These are phyloP conservation scores for Xylariaceae sp. DNA, from an alignment of 2,329 filamentous ascomycete species.

Conservation along the genomic window DNA sequence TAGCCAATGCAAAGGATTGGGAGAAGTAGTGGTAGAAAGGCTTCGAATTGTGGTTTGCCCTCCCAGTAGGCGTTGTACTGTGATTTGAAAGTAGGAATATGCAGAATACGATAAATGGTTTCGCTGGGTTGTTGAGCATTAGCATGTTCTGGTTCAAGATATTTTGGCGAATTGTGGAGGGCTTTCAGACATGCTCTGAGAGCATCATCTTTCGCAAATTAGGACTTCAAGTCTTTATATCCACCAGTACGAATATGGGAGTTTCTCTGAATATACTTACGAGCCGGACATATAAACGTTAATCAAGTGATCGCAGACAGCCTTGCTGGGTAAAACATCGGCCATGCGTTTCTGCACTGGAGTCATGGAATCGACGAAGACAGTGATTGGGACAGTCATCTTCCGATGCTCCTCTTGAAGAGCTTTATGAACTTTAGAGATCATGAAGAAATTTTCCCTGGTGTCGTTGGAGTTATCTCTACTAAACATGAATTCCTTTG, in stretches of 20 bases:
- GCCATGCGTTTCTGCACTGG: constrained; percentile 54
- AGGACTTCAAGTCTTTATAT: too few species aligned
- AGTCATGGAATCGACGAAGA: constrained; percentile 56
- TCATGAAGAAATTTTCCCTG: constrained; percentile 38
- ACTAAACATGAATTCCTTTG: constrained; percentile 45
- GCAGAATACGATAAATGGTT: constrained; percentile 49
- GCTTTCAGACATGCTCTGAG: too few species aligned
- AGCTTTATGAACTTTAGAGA: constrained; percentile 43
- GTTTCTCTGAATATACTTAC: too few species aligned
- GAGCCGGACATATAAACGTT: constrained; percentile 45
- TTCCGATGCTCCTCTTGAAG: constrained; percentile 45
- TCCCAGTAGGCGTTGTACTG: constrained; percentile 52
- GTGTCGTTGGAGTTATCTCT: constrained; percentile 36
- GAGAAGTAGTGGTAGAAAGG: constrained; percentile 50
- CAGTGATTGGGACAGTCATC: constrained; percentile 46
- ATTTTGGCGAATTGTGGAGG: too few species aligned
- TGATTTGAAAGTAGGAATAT: constrained; percentile 46
- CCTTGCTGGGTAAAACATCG: constrained; percentile 48
- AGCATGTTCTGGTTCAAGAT: too few species aligned
- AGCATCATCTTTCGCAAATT: too few species aligned
- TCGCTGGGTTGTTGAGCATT: too few species aligned
- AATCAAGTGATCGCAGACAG: constrained; percentile 48
- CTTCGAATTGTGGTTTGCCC: constrained; percentile 40
- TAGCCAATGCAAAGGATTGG: constrained; percentile 50
- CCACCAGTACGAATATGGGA: too few species aligned